phyloP scores from a whole-genome alignment of 306 rosid species.

The Rosa lucieae region DNA sequence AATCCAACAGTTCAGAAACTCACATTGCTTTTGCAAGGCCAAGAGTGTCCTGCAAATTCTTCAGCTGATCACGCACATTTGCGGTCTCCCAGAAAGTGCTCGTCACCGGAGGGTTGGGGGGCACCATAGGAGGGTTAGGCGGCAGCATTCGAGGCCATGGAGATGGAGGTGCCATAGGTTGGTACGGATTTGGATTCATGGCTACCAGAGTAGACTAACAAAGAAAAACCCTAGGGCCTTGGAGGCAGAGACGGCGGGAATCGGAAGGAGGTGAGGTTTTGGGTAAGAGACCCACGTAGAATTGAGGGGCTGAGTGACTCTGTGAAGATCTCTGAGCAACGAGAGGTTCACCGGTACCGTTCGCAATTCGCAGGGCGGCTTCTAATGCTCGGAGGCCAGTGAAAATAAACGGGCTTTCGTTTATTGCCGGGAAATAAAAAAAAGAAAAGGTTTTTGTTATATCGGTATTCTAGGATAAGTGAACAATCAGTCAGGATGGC shows the following conservation, averaged over 20 bases:
- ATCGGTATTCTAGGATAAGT: too few species aligned
- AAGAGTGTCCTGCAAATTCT: constrained; percentile 65
- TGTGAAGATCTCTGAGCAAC: too few species aligned
- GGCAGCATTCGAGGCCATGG: constrained; percentile 49
- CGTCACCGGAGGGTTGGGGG: constrained; percentile 51
- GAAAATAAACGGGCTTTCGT: too few species aligned
- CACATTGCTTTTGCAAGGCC: constrained; percentile 67
- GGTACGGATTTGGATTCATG: constrained; percentile 57
- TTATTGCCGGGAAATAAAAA: too few species aligned
- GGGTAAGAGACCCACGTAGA: too few species aligned
- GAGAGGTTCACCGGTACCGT: too few species aligned
- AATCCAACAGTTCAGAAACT: constrained; percentile 1
- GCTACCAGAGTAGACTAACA: not conserved
- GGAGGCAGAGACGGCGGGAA: too few species aligned
- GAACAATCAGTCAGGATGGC: constrained; percentile 15
- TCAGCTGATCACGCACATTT: constrained; percentile 48
- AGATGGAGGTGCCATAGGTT: constrained; percentile 22
- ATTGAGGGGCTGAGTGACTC: too few species aligned
- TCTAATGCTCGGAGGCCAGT: too few species aligned
- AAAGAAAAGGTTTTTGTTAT: too few species aligned
- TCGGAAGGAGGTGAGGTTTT: too few species aligned
- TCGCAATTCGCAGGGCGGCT: too few species aligned
- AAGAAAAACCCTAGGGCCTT: not conserved
- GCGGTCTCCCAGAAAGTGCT: constrained; percentile 61
- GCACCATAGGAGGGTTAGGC: constrained; percentile 40